These are phyloP conservation scores for Fomitopsis betulina DNA, from an alignment of 1,284 basidiomycete species.

Conservation along the genomic window DNA sequence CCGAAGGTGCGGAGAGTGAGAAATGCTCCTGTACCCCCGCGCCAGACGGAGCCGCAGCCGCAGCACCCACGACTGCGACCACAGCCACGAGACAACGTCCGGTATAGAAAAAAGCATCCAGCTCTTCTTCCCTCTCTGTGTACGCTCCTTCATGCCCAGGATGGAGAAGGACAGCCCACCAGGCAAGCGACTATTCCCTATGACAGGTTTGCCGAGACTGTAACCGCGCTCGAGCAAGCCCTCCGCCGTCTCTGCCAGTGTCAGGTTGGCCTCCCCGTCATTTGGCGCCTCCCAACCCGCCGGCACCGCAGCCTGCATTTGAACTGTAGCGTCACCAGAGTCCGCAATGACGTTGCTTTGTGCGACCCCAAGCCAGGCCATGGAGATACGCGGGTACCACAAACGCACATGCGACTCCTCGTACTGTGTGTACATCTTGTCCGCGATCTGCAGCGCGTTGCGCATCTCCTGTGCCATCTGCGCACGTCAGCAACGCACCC, in stretches of 20 bases:
- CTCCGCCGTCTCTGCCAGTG: slow-evolving; percentile 24
- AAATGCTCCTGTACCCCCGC: slow-evolving; percentile 24
- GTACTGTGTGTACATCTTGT: slow-evolving; percentile 31
- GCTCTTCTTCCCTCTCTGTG: slow-evolving; percentile 7
- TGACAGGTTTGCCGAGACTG: background rate
- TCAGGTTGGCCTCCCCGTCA: slow-evolving; percentile 19
- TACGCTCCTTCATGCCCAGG: background rate
- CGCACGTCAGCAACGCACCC: background rate
- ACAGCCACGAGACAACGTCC: slow-evolving; percentile 16
- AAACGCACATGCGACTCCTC: slow-evolving; percentile 33
- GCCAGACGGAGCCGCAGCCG: slow-evolving; percentile 32
- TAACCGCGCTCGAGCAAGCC: slow-evolving; percentile 22
- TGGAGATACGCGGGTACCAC: slow-evolving; percentile 41
- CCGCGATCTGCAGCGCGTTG: slow-evolving; percentile 31
- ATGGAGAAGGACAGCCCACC: slow-evolving; percentile 1
- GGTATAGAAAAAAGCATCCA: background rate
- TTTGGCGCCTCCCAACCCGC: slow-evolving; percentile 13
- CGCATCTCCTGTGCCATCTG: slow-evolving; percentile 44
- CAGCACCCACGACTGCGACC: slow-evolving; percentile 32
- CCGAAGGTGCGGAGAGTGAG: slow-evolving; percentile 39
- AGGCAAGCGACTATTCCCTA: background rate
- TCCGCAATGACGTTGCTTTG: slow-evolving; percentile 36
- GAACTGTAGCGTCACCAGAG: slow-evolving; percentile 27
- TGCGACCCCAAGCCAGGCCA: slow-evolving; percentile 44
- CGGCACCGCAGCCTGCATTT: slow-evolving; percentile 13